These are phyloP conservation scores for Achaetomium macrosporum DNA, from an alignment of 2,329 filamentous ascomycete species.

Conservation along the genomic window DNA sequence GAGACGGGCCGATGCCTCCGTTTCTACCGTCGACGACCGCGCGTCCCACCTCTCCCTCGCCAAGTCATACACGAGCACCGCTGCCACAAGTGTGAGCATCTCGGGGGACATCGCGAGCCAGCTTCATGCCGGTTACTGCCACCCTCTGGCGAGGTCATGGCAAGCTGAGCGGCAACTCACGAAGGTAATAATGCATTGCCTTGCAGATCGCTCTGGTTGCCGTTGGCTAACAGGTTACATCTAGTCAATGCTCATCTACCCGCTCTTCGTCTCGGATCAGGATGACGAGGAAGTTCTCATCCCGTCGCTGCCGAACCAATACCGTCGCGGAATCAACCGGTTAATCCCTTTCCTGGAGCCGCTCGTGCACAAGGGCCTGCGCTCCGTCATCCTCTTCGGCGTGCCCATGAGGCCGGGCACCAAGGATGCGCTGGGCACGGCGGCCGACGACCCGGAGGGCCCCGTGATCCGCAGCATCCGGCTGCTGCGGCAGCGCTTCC, in stretches of 20 bases:
- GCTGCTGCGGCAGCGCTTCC: constrained; percentile 77
- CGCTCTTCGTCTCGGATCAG: constrained; percentile 90
- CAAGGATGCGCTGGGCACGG: constrained; percentile 88
- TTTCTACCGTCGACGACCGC: constrained; percentile 51
- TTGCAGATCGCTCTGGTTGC: background rate
- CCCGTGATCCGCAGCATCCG: constrained; percentile 86
- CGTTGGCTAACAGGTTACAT: constrained; percentile 7
- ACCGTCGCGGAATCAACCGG: constrained; percentile 81
- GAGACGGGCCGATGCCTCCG: constrained; percentile 42
- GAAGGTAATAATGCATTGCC: constrained; percentile 52
- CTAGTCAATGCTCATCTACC: constrained; percentile 97
- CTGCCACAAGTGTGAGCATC: constrained; percentile 64
- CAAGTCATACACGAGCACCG: constrained; percentile 61
- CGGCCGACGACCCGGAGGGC: constrained; percentile 86
- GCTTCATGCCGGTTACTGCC: constrained; percentile 75
- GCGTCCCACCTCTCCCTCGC: constrained; percentile 57
- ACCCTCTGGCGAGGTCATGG: constrained; percentile 74
- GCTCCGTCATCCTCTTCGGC: constrained; percentile 91
- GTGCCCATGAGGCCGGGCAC: constrained; percentile 74
- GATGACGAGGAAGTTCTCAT: constrained; percentile 89
- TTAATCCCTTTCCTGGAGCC: constrained; percentile 79
- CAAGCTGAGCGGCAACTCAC: constrained; percentile 80
- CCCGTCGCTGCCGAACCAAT: constrained; percentile 83
- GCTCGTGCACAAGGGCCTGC: constrained; percentile 81
- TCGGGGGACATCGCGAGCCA: constrained; percentile 74